phyloP scores from a whole-genome alignment of 176 grass and related monocot species.

The Musa beccarii region DNA sequence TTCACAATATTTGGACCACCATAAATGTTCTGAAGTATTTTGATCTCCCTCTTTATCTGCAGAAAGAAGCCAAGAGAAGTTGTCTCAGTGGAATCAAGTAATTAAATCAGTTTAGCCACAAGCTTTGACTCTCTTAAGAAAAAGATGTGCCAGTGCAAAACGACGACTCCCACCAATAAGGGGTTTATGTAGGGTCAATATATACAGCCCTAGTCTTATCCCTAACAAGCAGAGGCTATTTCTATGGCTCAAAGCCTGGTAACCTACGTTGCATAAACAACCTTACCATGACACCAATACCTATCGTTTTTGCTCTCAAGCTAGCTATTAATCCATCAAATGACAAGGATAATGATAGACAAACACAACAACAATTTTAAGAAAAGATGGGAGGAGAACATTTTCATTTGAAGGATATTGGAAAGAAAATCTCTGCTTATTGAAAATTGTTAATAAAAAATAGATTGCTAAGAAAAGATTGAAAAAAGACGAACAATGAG shows the following conservation, averaged over 20 bases:
- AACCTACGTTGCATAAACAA: too few species aligned
- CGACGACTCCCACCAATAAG: too few species aligned
- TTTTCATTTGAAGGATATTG: background rate
- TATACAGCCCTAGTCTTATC: too few species aligned
- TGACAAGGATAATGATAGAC: background rate
- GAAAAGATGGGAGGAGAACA: background rate
- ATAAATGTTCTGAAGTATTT: conserved; percentile 10
- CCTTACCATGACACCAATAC: too few species aligned
- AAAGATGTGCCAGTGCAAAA: too few species aligned
- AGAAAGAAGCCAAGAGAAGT: background rate
- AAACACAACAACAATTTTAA: background rate
- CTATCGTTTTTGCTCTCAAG: background rate
- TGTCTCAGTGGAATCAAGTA: background rate
- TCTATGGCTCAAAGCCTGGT: too few species aligned
- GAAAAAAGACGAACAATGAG: background rate
- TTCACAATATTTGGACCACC: conserved; percentile 5
- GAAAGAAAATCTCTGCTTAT: background rate
- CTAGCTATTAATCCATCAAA: background rate
- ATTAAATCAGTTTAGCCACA: background rate
- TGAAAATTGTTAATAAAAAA: background rate
- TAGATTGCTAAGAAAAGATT: too few species aligned
- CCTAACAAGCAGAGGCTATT: too few species aligned
- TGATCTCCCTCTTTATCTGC: conserved; percentile 10
- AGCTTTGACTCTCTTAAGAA: background rate
- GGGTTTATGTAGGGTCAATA: too few species aligned